Conservation (phyloP, 2,329 filamentous ascomycete species). For the Phyllosticta citrichinensis region DNA sequence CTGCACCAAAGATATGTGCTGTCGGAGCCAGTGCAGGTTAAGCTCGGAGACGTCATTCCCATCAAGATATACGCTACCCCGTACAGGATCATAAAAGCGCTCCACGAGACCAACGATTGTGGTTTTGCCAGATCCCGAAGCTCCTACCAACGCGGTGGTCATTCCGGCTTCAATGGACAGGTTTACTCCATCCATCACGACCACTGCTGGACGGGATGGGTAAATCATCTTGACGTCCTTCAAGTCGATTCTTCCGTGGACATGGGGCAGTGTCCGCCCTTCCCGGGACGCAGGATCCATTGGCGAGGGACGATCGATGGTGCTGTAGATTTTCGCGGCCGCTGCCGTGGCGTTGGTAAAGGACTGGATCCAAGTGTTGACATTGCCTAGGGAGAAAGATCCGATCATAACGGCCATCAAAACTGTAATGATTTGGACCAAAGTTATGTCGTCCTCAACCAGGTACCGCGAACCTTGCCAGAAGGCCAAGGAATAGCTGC, state of each 20-base stretch:
- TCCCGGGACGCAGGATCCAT: constrained; percentile 60
- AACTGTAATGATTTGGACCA: constrained; percentile 71
- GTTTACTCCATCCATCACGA: constrained; percentile 72
- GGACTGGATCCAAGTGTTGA: constrained; percentile 12
- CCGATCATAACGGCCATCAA: constrained; percentile 88
- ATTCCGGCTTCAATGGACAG: constrained; percentile 75
- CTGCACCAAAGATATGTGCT: constrained; percentile 78
- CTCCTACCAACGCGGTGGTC: constrained; percentile 79
- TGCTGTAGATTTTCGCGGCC: constrained; percentile 83
- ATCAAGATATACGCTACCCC: constrained; percentile 68
- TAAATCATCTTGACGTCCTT: constrained; percentile 80
- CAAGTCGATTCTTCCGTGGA: constrained; percentile 67
- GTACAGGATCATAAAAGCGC: constrained; percentile 80
- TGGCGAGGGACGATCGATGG: constrained; percentile 80
- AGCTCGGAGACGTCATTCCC: constrained; percentile 66
- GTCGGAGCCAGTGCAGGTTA: constrained; percentile 78
- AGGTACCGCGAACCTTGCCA: constrained; percentile 15
- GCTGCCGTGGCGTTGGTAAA: constrained; percentile 36
- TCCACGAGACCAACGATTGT: constrained; percentile 86
- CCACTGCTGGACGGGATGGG: constrained; percentile 77
- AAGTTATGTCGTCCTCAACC: constrained; percentile 40
- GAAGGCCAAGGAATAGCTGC: constrained; percentile 44
- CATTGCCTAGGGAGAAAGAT: constrained; percentile 67
- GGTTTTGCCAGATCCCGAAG: constrained; percentile 83
- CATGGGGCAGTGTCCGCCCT: constrained; percentile 58